These are phyloP conservation scores for Albatrellus ellisii DNA, from an alignment of 768 basidiomycete genomes.

Conservation along the genomic window DNA sequence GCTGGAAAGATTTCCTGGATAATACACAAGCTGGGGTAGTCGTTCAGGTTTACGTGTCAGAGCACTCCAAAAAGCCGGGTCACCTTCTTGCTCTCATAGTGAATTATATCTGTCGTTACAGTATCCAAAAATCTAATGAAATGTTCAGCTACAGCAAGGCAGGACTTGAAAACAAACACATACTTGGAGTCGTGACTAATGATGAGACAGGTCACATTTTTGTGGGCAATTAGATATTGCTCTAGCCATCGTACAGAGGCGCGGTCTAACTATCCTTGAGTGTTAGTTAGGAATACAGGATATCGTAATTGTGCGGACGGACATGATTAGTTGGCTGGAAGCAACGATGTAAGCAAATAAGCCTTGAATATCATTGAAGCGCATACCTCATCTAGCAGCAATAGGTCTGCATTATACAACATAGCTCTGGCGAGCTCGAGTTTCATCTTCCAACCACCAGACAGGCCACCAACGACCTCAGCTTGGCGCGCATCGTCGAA, in stretches of 20 bases:
- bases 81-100: constrained; percentile 91
- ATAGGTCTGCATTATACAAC: constrained; percentile 85
- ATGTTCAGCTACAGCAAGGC: background rate
- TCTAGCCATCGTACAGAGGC: constrained; percentile 88
- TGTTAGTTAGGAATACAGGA: constrained; percentile 8
- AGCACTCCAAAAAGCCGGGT: background rate
- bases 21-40: constrained; percentile 65
- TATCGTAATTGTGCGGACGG: constrained; percentile 22
- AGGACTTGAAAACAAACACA: constrained; percentile 17
- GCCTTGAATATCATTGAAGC: constrained; percentile 4
- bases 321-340: constrained; percentile 83
- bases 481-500: constrained; percentile 80
- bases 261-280: constrained; percentile 47
- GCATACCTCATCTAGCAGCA: constrained; percentile 71
- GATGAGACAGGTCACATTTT: constrained; percentile 80
- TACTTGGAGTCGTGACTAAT: constrained; percentile 95
- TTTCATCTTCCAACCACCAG: constrained; percentile 99
- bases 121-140: constrained; percentile 74
- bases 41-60: background rate
- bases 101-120: constrained; percentile 93
- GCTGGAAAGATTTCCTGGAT: constrained; percentile 80
- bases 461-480: constrained; percentile 79
- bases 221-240: constrained; percentile 71
- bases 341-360: constrained; percentile 13
- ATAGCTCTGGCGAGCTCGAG: constrained; percentile 92